Evolutionary conservation across 2,329 filamentous ascomycete genomes (phyloP).

Genomic region (Fusarium chaquense): DNA sequence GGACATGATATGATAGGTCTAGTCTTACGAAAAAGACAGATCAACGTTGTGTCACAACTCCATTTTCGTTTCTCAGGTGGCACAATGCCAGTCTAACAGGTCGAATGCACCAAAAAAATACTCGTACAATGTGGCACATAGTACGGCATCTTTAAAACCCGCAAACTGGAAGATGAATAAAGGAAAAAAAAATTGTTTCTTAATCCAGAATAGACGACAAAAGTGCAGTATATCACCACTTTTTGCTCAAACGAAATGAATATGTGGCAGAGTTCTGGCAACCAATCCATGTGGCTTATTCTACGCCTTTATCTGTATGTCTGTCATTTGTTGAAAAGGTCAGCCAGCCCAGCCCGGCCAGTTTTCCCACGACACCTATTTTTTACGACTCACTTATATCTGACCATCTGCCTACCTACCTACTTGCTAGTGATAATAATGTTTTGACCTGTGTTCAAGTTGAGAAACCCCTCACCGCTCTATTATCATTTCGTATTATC

Average conservation of each 20-base stretch:
- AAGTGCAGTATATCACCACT: not conserved
- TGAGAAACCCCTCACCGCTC: conserved; percentile 13
- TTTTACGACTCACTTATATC: not conserved
- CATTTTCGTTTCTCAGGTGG: not conserved
- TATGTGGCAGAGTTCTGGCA: conserved; percentile 1
- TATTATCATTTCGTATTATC: not conserved
- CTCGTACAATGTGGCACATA: conserved; percentile 23
- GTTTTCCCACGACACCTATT: not conserved
- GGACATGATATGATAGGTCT: not conserved
- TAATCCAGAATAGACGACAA: not conserved
- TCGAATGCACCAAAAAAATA: conserved; percentile 1
- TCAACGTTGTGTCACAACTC: not conserved
- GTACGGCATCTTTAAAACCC: conserved; percentile 1
- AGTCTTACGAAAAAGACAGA: not conserved
- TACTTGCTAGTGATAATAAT: not conserved
- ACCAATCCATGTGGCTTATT: conserved; percentile 21
- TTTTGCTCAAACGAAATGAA: not conserved
- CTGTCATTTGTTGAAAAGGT: not conserved
- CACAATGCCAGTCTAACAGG: not conserved
- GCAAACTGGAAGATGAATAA: not conserved
- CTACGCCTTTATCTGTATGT: conserved; percentile 4
- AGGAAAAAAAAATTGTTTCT: not conserved
- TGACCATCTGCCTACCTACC: not conserved
- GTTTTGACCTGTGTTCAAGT: not conserved
- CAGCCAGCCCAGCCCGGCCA: conserved; percentile 10